Evolutionary conservation across 2,329 filamentous ascomycete species (phyloP).

Genomic region (Cladosporium sp.): DNA sequence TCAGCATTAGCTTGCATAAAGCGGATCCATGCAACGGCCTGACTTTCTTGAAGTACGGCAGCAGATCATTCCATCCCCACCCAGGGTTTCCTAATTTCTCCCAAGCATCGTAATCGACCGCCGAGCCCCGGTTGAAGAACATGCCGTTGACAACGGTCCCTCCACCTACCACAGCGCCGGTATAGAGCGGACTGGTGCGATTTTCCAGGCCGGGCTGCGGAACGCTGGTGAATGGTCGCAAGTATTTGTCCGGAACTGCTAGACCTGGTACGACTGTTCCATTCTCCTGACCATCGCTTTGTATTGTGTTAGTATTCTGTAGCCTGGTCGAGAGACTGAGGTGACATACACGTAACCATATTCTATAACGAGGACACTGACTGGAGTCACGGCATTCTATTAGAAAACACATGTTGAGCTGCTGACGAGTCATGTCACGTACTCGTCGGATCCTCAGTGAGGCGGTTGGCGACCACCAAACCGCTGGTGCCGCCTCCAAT

Average conservation of each 20-base stretch:
- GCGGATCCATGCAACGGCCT: neutral
- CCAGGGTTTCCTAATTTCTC: conserved; percentile 25
- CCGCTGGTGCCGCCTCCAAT: conserved; percentile 28
- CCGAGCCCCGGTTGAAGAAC: conserved; percentile 27
- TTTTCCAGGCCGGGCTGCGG: conserved; percentile 38
- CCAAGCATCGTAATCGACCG: conserved; percentile 35
- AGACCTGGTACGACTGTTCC: conserved; percentile 12
- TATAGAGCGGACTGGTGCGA: conserved; percentile 39
- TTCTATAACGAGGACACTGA: conserved; percentile 13
- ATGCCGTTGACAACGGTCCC: conserved; percentile 44
- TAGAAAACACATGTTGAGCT: too few relatives aligned
- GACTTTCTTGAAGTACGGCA: conserved; percentile 32
- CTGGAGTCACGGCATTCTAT: neutral
- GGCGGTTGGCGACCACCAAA: conserved; percentile 27
- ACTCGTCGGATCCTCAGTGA: conserved; percentile 25
- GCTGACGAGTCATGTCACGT: neutral
- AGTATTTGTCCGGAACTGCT: conserved; percentile 9
- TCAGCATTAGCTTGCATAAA: neutral
- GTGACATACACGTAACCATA: conserved; percentile 6
- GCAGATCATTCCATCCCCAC: conserved; percentile 39
- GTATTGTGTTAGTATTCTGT: conserved; percentile 12
- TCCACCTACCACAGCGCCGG: conserved; percentile 49
- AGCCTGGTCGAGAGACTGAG: neutral
- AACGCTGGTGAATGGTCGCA: conserved; percentile 40
- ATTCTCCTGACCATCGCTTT: conserved; percentile 5